Conservation (phyloP, 2,329 filamentous ascomycete genomes). For the Penicillium sp. region DNA sequence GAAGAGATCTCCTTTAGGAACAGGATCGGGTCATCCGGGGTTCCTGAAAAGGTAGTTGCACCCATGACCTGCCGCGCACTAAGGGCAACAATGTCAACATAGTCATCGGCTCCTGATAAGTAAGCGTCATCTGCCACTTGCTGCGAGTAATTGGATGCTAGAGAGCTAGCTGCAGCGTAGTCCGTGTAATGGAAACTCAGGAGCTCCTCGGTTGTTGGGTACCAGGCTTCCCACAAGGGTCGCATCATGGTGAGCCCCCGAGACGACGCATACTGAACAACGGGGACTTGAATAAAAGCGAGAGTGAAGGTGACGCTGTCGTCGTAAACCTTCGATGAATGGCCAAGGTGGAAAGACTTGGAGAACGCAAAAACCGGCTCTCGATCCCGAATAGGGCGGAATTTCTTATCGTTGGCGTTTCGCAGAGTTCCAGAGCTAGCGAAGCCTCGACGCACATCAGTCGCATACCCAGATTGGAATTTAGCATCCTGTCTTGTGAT, state of each 20-base stretch:
- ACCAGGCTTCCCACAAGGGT: conserved; percentile 71
- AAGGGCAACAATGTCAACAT: conserved; percentile 67
- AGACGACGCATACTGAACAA: conserved; percentile 68
- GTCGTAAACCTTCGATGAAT: conserved; percentile 25
- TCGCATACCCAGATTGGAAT: conserved; percentile 64
- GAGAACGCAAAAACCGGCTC: conserved; percentile 76
- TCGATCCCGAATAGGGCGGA: conserved; percentile 63
- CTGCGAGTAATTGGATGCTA: conserved; percentile 65
- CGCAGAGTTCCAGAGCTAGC: conserved; percentile 57
- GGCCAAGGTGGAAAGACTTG: conserved; percentile 52
- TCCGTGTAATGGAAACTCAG: conserved; percentile 69
- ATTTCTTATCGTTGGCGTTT: conserved; percentile 58
- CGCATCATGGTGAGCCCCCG: conserved; percentile 69
- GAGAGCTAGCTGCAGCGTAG: conserved; percentile 52
- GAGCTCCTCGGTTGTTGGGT: conserved; percentile 53
- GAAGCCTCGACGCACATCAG: conserved; percentile 58
- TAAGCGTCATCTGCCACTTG: conserved; percentile 64
- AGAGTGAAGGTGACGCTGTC: conserved; percentile 64
- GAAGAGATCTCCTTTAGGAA: conserved; percentile 82
- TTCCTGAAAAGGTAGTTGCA: conserved; percentile 65
- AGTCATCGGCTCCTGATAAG: conserved; percentile 63
- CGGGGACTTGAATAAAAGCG: conserved; percentile 66
- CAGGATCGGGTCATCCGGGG: conserved; percentile 60
- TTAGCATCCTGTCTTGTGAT: conserved; percentile 43
- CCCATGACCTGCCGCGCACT: conserved; percentile 73